Evolutionary conservation across 176 grass and related monocot species (phyloP).

Genomic region (Carex littledalei): DNA sequence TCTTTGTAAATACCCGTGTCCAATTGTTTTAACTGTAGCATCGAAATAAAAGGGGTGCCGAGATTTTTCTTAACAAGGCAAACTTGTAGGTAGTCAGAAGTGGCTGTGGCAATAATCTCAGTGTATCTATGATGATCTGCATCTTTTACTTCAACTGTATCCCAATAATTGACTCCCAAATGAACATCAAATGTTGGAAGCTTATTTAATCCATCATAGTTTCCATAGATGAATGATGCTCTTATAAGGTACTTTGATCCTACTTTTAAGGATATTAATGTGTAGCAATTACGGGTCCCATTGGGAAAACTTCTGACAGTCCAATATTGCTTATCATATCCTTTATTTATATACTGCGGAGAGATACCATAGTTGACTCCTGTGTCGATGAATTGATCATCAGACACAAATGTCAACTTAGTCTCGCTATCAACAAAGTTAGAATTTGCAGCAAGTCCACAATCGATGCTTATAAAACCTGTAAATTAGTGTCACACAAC

Average conservation of each 20-base stretch:
- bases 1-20: conserved; percentile 17
- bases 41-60: conserved; percentile 48
- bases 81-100: conserved; percentile 41
- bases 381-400: conserved; percentile 24
- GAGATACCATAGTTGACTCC: conserved; percentile 17
- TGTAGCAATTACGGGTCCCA: conserved; percentile 40
- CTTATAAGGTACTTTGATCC: conserved; percentile 48
- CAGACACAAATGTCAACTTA: not conserved
- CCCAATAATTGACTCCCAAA: conserved; percentile 37
- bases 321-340: not conserved
- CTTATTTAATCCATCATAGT: conserved; percentile 35
- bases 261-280: conserved; percentile 24
- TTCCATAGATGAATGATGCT: conserved; percentile 40
- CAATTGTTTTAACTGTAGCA: conserved; percentile 32
- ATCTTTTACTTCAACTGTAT: conserved; percentile 28
- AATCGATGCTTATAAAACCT: conserved; percentile 38
- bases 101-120: conserved; percentile 36
- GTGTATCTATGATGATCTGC: too few relatives aligned
- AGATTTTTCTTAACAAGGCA: conserved; percentile 34
- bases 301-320: conserved; percentile 30
- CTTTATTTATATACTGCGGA: not conserved
- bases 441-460: conserved; percentile 5
- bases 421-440: not conserved
- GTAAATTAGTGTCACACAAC: not conserved
- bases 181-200: conserved; percentile 43